Percentiles rank a stretch among this genome's conserved stretches.
phyloP scores from a whole-genome alignment of 768 basidiomycete genomes.

The Sporobolomyces pararoseus region DNA sequence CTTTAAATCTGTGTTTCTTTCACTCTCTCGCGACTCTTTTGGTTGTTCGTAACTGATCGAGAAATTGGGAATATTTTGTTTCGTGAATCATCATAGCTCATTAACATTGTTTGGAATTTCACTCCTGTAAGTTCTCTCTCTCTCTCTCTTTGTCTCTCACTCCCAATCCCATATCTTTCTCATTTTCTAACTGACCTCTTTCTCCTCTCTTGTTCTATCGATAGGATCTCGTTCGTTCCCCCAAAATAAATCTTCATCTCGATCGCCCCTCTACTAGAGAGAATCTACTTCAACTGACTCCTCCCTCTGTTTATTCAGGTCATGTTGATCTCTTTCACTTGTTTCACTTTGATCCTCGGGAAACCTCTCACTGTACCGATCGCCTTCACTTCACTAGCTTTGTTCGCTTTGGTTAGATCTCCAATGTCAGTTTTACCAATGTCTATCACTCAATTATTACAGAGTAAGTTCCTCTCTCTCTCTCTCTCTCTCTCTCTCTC shows the following conservation, averaged over 20 bases:
- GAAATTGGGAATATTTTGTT: no score
- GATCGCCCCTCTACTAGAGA: no score
- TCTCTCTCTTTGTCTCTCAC: background rate
- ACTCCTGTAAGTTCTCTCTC: slow-evolving; percentile 11
- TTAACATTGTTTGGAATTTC: slow-evolving; percentile 30
- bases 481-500: background rate
- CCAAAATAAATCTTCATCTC: no score
- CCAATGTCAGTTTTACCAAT: slow-evolving; percentile 33
- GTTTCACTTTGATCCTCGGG: slow-evolving; percentile 54
- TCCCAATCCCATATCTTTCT: background rate
- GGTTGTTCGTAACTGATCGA: no score
- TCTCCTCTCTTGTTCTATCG: no score
- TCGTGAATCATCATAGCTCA: background rate
- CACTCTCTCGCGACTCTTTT: background rate
- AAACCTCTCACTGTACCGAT: slow-evolving; percentile 69
- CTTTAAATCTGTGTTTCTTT: background rate
- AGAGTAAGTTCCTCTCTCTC: background rate
- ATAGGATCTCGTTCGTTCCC: background rate
- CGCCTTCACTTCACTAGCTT: slow-evolving; percentile 81
- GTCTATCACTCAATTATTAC: slow-evolving; percentile 22
- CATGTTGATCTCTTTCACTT: slow-evolving; percentile 36
- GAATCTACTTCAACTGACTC: no score
- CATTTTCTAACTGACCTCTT: no score
- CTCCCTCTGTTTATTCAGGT: no score
- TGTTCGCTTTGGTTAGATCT: slow-evolving; percentile 55